These are phyloP conservation scores for Brassica hybrid DNA, from an alignment of 441 rosid genomes.

Conservation along the genomic window DNA sequence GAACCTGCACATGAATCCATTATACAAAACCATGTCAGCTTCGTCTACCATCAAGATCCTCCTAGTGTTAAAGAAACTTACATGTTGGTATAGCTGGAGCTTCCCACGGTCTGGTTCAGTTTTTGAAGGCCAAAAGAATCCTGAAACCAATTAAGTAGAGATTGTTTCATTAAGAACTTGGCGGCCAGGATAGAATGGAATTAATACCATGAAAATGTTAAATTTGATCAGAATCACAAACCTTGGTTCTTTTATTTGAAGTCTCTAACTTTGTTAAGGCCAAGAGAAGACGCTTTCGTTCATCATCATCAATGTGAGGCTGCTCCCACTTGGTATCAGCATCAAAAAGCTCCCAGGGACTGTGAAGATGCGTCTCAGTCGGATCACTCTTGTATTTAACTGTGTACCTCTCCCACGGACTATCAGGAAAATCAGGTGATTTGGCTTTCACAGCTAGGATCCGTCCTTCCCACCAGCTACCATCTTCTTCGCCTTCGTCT, in stretches of 20 bases:
- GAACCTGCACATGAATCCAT: slow-evolving; percentile 60
- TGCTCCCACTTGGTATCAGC: slow-evolving; percentile 73
- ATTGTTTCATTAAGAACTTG: slow-evolving; percentile 21
- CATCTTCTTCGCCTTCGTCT: slow-evolving; percentile 86
- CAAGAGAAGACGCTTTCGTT: slow-evolving; percentile 55
- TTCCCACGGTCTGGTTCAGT: slow-evolving; percentile 75
- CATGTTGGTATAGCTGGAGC: slow-evolving; percentile 84
- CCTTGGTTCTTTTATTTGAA: slow-evolving; percentile 69
- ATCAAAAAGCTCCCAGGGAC: slow-evolving; percentile 99
- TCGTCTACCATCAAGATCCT: slow-evolving; percentile 1
- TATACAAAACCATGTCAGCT: slow-evolving; percentile 24
- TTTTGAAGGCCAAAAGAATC: slow-evolving; percentile 83
- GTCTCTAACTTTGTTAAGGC: slow-evolving; percentile 69
- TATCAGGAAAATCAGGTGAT: slow-evolving; percentile 77
- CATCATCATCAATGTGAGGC: slow-evolving; percentile 69
- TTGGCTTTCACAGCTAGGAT: slow-evolving; percentile 74
- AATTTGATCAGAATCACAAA: slow-evolving; percentile 36
- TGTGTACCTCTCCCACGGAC: slow-evolving; percentile 97
- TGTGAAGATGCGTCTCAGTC: slow-evolving; percentile 74
- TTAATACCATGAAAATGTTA: slow-evolving; percentile 11
- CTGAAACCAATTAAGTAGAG: slow-evolving; percentile 55
- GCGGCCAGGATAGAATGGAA: slow-evolving; percentile 8
- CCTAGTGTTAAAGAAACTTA: slow-evolving; percentile 38
- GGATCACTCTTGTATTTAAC: slow-evolving; percentile 84
- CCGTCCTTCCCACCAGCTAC: slow-evolving; percentile 99